A percentile compares a stretch with the other conserved stretches of the same genome.
phyloP scores from a whole-genome alignment of 1,284 basidiomycete genomes.

The Trametes versicolor region DNA sequence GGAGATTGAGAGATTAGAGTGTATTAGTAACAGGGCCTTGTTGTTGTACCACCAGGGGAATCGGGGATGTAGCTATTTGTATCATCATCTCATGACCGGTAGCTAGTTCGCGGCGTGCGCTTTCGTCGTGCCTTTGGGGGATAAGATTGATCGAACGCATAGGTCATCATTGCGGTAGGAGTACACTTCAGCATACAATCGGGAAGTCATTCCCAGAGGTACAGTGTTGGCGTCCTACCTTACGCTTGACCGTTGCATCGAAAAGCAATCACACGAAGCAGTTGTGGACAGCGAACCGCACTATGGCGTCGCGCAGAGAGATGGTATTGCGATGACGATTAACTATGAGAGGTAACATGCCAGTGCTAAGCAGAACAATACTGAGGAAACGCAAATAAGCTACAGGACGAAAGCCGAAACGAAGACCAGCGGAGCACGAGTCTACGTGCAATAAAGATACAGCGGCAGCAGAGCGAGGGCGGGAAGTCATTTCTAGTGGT shows the following conservation, averaged over 20 bases:
- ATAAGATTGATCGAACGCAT: too few species aligned
- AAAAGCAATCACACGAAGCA: too few species aligned
- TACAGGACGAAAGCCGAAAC: slow-evolving; percentile 1
- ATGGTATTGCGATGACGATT: not conserved
- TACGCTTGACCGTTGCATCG: too few species aligned
- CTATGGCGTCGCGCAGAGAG: not conserved
- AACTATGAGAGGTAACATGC: not conserved
- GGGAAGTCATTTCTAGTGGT: not conserved
- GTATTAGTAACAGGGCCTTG: not conserved
- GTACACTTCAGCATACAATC: too few species aligned
- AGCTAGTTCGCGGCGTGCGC: too few species aligned
- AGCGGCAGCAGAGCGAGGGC: not conserved
- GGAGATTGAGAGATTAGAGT: not conserved
- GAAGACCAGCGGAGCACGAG: not conserved
- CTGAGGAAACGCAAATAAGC: slow-evolving; percentile 3
- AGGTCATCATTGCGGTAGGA: too few species aligned
- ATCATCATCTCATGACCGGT: not conserved
- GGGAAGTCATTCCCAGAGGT: too few species aligned
- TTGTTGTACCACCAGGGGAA: not conserved
- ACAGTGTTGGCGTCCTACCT: too few species aligned
- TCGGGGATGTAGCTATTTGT: not conserved
- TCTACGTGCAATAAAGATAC: slow-evolving; percentile 23
- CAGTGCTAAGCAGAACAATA: not conserved
- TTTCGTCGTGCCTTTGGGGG: too few species aligned
- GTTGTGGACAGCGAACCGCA: not conserved